Evolutionary conservation across 768 basidiomycete species (phyloP), one percentile per base, ranked within the genome.

Genomic region (Suillus fuscotomentosus): DNA sequence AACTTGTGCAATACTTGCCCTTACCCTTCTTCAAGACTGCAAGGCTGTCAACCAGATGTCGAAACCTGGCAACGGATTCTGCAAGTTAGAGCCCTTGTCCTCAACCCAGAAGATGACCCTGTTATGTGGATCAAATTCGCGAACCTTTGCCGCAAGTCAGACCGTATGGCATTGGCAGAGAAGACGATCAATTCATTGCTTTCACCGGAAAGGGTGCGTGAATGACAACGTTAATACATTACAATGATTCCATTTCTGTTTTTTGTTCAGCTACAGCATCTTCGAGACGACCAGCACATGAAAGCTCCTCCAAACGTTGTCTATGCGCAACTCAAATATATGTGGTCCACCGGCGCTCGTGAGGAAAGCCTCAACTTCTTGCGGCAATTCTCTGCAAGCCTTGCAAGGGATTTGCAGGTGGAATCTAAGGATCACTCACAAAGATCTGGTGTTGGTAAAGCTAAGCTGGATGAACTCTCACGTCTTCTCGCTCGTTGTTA

Each of bases 81-180:
- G 10, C 97, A 98, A 81, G 95, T 99, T 57, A 87, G 97, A 61
- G 94, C 96, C 0, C 83, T 99, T 60, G 95, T 99, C 24, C 82
- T 98, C 34, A 92, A 87, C 51, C 97, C 97, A 0, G 92, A 92
- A 67, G 95, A 97, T 67, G 95, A 98, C 73, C 94, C 92, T 51
- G 86, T 92, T 54, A 98, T 97, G 88, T 99, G 96, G 95, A 97
- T 99, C 77, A 95, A 97, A 77, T 98, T 99, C 72, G 94, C 97
- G 3, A 99, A 99, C 71, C 81, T 99, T 1, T 99, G 97, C 73
- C 92, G 97, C 60, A 97, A 97, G 78, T 92, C 88, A 20, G 95
- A 97, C 59, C 88, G 97, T 6, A 93, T 99, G 86, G 84, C 86
- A n/a, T 80, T 99, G 59, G 96, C 97, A 0, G 95, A 98, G 70